Evolutionary conservation across 768 basidiomycete species (phyloP), one percentile per base, ranked within the genome.

Genomic region (Amanita subjunquillea): DNA sequence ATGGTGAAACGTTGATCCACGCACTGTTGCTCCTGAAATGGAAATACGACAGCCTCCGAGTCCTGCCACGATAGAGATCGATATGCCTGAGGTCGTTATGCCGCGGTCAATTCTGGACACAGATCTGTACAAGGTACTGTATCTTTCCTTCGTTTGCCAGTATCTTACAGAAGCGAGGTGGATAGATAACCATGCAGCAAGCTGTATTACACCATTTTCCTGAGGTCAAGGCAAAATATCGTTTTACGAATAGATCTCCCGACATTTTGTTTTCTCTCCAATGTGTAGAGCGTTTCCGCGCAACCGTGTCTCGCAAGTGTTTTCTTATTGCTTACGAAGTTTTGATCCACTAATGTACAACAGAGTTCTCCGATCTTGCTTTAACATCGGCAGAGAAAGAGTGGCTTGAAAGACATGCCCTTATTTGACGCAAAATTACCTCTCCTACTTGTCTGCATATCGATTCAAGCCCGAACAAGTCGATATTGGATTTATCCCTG

Each of bases 151-250:
- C 42, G 39, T n/a, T 50, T 30, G 29, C 17, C 17, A 12, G 29
- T 41, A 30, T 46, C 51, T 55, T 30, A 55, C 34, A 54, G 10
- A 32, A 5, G 15, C 45, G 56, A 32, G 10, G n/a, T 43, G 56
- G 25, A 40, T 54, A 95, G 91, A 73, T 96, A 44, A 89, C 92
- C 0, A 98, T 96, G 95, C 95, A 98, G 69, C 88, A 94, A 68
- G 92, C 91, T 0, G 82, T 97, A 22, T 60, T 84, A 53, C 74
- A 78, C 20, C 82, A 85, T 56, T 94, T 92, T 61, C 85, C 85
- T n/a, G 69, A 80, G 41, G 75, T 79, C 1, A 62, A 72, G n/a
- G 83, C 81, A 5, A 77, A 77, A 2, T 91, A 94, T 65, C 77
- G 76, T 37, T 94, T 95, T 66, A 91, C 82, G 1, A 87, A 93